Percentiles rank a stretch among this genome's conserved stretches.
Conservation (phyloP, 75 land plant species). For the Pinus tabuliformis region DNA sequence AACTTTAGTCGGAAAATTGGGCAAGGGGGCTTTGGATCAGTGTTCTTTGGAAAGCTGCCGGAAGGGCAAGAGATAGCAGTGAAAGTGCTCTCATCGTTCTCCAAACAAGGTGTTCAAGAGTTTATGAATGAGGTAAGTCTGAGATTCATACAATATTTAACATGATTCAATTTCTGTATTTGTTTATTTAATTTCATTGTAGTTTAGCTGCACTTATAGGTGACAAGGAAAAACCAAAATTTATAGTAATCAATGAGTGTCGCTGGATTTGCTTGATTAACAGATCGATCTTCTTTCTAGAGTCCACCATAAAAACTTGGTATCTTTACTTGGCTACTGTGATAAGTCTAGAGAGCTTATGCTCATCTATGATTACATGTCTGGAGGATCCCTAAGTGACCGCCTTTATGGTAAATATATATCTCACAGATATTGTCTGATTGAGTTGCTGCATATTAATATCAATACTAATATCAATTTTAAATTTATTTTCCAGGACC, state of each 20-base stretch:
- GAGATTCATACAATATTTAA: too few relatives aligned
- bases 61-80: not conserved
- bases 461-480: not conserved
- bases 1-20: not conserved
- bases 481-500: not conserved
- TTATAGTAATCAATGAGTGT: too few relatives aligned
- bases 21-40: not conserved
- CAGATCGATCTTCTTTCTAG: constrained; percentile 9
- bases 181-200: too few relatives aligned
- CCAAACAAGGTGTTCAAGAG: not conserved
- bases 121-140: not conserved
- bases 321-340: constrained; percentile 46
- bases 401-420: constrained; percentile 22
- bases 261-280: not conserved
- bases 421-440: too few relatives aligned
- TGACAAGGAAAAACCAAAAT: too few relatives aligned
- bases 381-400: constrained; percentile 49
- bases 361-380: constrained; percentile 55
- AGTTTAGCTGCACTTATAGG: too few relatives aligned
- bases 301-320: constrained; percentile 29
- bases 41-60: not conserved
- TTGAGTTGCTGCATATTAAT: not conserved
- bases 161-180: too few relatives aligned
- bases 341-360: constrained; percentile 28
- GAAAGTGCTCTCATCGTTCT: not conserved